Conservation (phyloP, 129 eudicot species). For the Escallonia herrerae region DNA sequence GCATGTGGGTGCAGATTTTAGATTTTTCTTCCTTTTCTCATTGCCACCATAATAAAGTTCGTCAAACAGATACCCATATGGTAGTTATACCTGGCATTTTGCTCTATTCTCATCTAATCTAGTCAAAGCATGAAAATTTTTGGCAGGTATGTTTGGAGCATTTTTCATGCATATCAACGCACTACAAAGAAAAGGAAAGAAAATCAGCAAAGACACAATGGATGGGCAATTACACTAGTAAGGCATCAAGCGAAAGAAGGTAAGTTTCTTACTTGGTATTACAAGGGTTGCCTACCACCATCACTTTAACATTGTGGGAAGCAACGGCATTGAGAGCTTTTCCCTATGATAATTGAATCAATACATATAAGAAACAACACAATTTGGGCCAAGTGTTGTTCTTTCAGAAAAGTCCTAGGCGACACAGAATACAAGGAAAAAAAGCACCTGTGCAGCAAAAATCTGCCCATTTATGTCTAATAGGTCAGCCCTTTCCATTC, state of each 20-base stretch:
- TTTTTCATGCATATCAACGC: constrained; percentile 97
- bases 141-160: constrained; percentile 93
- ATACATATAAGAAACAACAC: neutral
- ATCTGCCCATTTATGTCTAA: constrained; percentile 86
- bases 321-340: constrained; percentile 98
- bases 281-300: constrained; percentile 98
- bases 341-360: constrained; percentile 45
- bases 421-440: neutral
- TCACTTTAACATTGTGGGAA: constrained; percentile 84
- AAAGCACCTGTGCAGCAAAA: constrained; percentile 76
- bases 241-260: neutral
- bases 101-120: constrained; percentile 99
- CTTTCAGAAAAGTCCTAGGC: neutral
- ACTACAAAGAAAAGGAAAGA: constrained; percentile 40
- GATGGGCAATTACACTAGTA: neutral
- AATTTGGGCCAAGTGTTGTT: neutral
- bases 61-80: neutral
- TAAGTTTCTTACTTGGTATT: constrained; percentile 71
- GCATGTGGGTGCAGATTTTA: neutral
- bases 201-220: constrained; percentile 1
- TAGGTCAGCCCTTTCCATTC: constrained; percentile 88
- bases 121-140: constrained; percentile 95
- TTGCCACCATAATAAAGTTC: neutral
- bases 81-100: constrained; percentile 74
- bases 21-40: neutral